Percentiles rank a stretch among this genome's conserved stretches.
Conservation (phyloP, 148 eudicot genomes). For the Dysphania ambrosioides region DNA sequence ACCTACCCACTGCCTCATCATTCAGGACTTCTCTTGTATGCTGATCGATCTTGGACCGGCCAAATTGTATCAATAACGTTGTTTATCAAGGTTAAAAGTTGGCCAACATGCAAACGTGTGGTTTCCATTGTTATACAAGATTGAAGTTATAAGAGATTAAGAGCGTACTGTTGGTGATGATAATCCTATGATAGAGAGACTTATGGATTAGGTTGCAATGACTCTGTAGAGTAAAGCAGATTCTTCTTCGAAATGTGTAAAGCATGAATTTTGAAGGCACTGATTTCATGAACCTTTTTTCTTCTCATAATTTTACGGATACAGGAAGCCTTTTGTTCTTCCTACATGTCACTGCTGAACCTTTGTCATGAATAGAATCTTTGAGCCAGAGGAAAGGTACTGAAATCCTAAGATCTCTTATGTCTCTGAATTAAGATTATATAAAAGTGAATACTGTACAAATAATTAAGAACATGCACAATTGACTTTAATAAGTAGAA, state of each 20-base stretch:
- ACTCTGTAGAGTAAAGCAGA: conserved; percentile 18
- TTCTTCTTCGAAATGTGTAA: conserved; percentile 19
- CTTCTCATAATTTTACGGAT: neutral
- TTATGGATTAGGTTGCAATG: conserved; percentile 20
- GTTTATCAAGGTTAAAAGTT: neutral
- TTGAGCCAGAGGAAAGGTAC: no score
- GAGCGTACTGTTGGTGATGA: neutral
- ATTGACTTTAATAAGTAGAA: neutral
- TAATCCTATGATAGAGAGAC: conserved; percentile 11
- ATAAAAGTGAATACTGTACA: no score
- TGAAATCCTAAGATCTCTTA: no score
- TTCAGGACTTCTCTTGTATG: conserved; percentile 81
- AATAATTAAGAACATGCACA: neutral
- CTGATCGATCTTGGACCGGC: conserved; percentile 24
- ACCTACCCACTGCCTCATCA: conserved; percentile 62
- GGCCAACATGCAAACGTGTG: no score
- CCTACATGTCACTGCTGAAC: neutral
- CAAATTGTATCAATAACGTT: neutral
- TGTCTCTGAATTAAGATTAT: no score
- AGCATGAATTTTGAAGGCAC: conserved; percentile 21
- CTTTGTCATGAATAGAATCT: neutral
- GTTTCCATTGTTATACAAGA: neutral
- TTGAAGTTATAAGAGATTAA: no score
- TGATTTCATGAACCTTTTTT: conserved; percentile 5
- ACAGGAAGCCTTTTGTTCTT: neutral